Base-by-base conservation (phyloP, 2,329 filamentous ascomycete species). In the Aureobasidium sp. region DNA sequence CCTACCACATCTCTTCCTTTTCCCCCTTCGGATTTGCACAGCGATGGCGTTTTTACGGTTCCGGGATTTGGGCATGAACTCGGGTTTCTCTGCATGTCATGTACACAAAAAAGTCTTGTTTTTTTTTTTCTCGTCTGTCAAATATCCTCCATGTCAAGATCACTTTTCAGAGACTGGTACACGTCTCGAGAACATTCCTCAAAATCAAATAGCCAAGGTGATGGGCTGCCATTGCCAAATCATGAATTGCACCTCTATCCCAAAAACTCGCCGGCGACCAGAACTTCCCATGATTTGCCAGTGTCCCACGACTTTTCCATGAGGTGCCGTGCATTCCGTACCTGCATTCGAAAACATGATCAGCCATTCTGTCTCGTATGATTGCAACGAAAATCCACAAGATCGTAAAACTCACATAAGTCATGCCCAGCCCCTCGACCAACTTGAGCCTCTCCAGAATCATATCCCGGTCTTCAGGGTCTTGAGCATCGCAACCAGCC, bases 391-490 rank as follows among this genome's bases (percentile, higher is more conserved):
- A 25, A 25, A 25, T 25, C 3, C 22, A 25, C 22, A 25, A 25
- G 3, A 25, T n/a, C n/a, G n/a, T n/a, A n/a, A n/a, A n/a, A 25
- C 79, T 73, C 68, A 88, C 88, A 79, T 93, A 89, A 64, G 84
- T 87, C 84, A 93, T 86, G 5, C 89, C 90, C 65, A 87, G 86
- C 5, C 81, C 84, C 74, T 93, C 89, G 1, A 90, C 83, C 20
- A 81, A 81, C 70, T 79, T 78, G 70, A 94, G 79, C 52, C 89
- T 79, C 66, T 84, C 82, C 68, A 89, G 76, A 41, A 93, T 84
- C 68, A 84, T 79, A 27, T 76, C 75, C 55, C 85, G 79, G 67
- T 87, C 82, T 2, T 73, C 74, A 37, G 77, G 69, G 53, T 85
- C 81, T 61, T 76, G 76, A 0, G 86, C 84, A 71, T 94, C 88